Base-by-base conservation (phyloP, 768 basidiomycete genomes). In the Lepiota subincarnata region DNA sequence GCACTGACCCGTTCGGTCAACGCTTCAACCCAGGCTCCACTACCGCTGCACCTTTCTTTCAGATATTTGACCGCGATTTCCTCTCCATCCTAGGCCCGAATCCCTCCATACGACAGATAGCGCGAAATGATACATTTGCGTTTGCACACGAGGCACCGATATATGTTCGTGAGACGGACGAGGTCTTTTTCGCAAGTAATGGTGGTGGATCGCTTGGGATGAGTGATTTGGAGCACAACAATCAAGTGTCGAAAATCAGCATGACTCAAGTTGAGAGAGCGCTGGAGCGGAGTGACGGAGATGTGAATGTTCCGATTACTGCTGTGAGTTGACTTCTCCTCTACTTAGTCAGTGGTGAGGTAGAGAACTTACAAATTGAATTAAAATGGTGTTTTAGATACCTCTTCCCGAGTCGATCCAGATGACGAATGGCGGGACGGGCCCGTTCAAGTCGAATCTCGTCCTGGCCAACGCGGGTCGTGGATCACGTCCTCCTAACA, bases 71-170 rank as follows among this genome's bases (percentile, higher is more conserved):
- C 55, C 47, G 53, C 18, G 59, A 67, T 16, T 89, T 90, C 66
- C 68, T 84, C 40, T 51, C 65, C 5, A 70, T 89, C 52, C 75
- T 89, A 1, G 89, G 87, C 2, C 57, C 65, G 3, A 68, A 70
- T 22, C 81, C 88, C 5, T 76, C 76, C 0, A 75, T 91, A 43
- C 75, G 77, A 3, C 64, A 78, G 53, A 78, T 92, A 42, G 81
- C 81, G 0, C 75, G 78, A 6, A 80, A 82, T 53, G 74, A 76
- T 3, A 79, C 74, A 3, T 84, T 83, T 64, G 84, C 83, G 2
- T 82, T 89, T 57, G 87, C 87, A n/a, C 88, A 91, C 62, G 89
- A 92, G 68, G 89, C 86, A 2, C 86, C 87, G 0, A 72, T 90
- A 1, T 89, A 82, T 66, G 70, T 79, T 34, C 69, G 81, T 6